These are phyloP conservation scores for Sugiyamaella paludigena DNA, from an alignment of 1,139 yeast species.

Conservation along the genomic window DNA sequence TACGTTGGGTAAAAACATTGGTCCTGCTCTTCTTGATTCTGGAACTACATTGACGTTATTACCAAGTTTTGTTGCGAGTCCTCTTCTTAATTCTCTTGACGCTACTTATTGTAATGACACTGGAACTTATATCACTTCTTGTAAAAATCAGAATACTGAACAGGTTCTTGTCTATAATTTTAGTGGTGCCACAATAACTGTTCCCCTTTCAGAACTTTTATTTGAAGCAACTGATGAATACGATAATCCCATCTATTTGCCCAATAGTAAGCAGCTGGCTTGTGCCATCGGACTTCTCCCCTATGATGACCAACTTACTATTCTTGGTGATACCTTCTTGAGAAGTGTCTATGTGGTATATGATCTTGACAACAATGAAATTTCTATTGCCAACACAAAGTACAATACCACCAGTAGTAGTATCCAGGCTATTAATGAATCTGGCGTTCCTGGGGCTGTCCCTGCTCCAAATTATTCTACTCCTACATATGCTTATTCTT, in stretches of 20 bases:
- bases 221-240: slow-evolving; percentile 21
- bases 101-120: slow-evolving; percentile 22
- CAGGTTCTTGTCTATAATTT: slow-evolving; percentile 31
- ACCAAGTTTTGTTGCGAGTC: slow-evolving; percentile 26
- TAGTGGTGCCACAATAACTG: slow-evolving; percentile 33
- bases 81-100: slow-evolving; percentile 27
- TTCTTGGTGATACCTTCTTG: slow-evolving; percentile 73
- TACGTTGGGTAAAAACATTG: slow-evolving; percentile 14
- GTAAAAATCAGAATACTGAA: slow-evolving; percentile 18
- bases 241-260: slow-evolving; percentile 22
- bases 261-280: slow-evolving; percentile 24
- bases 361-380: slow-evolving; percentile 62
- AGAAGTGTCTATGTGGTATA: slow-evolving; percentile 73
- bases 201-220: slow-evolving; percentile 28
- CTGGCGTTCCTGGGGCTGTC: slow-evolving; percentile 11
- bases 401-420: slow-evolving; percentile 25
- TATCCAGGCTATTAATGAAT: slow-evolving; percentile 26
- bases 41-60: slow-evolving; percentile 40
- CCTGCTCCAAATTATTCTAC: slow-evolving; percentile 23
- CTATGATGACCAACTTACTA: slow-evolving; percentile 20
- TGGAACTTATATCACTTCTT: slow-evolving; percentile 20
- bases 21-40: slow-evolving; percentile 35
- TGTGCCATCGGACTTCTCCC: slow-evolving; percentile 32
- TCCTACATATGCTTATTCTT: background rate
- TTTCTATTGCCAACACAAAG: slow-evolving; percentile 63